Percentiles rank a stretch among this genome's conserved stretches.
These are phyloP conservation scores for Acacia confusa DNA, from an alignment of 306 rosid genomes.

Conservation along the genomic window DNA sequence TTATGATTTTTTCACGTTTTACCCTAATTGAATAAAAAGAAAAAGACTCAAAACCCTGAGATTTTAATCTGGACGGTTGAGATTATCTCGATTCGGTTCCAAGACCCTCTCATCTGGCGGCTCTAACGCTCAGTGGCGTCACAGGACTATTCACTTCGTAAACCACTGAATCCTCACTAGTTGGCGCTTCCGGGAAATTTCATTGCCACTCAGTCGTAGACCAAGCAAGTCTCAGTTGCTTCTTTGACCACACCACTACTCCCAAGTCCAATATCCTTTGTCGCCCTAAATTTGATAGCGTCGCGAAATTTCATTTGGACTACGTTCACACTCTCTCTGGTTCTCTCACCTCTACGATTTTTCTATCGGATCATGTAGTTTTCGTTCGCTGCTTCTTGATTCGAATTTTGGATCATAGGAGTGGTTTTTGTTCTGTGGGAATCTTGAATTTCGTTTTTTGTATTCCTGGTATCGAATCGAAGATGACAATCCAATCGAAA, in stretches of 20 bases:
- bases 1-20: neutral
- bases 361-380: constrained; percentile 4
- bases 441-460: neutral
- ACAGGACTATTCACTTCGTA: neutral
- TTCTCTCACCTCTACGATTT: neutral
- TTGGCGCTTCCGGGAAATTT: constrained; percentile 27
- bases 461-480: constrained; percentile 5
- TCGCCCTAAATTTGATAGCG: neutral
- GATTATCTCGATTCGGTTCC: neutral
- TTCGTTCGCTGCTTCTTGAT: neutral
- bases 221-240: constrained; percentile 22
- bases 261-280: neutral
- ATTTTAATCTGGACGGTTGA: neutral
- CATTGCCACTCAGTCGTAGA: neutral
- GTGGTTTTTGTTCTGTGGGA: constrained; percentile 1
- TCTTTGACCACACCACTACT: constrained; percentile 53
- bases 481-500: constrained; percentile 38
- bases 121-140: neutral
- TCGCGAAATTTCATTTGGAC: neutral
- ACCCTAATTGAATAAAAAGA: neutral
- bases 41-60: neutral
- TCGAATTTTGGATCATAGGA: neutral
- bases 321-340: constrained; percentile 13
- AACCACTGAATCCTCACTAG: constrained; percentile 18
- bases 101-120: neutral